Evolutionary conservation across 768 basidiomycete species (phyloP).

Genomic region (Asterophora parasitica): DNA sequence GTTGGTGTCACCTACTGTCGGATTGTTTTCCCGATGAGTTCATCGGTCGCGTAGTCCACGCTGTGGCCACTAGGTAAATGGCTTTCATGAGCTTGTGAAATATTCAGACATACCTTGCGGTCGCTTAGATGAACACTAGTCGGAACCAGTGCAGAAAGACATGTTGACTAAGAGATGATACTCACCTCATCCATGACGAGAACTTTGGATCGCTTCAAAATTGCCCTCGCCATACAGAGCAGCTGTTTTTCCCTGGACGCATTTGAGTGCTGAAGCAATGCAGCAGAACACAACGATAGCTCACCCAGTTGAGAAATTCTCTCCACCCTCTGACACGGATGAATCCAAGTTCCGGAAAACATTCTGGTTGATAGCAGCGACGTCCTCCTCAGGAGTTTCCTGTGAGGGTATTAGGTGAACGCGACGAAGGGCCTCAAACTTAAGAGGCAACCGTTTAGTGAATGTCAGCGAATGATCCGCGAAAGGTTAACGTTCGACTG

Average conservation of each 20-base stretch:
- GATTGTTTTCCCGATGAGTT: constrained; percentile 79
- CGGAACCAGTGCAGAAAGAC: neutral
- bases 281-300: constrained; percentile 6
- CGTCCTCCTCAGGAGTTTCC: constrained; percentile 41
- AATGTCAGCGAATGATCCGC: neutral
- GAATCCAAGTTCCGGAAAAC: constrained; percentile 76
- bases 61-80: constrained; percentile 23
- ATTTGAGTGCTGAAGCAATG: neutral
- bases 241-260: constrained; percentile 64
- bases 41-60: constrained; percentile 86
- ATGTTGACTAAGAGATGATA: neutral
- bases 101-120: constrained; percentile 48
- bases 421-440: constrained; percentile 82
- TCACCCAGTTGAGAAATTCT: constrained; percentile 85
- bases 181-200: constrained; percentile 78
- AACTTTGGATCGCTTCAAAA: constrained; percentile 68
- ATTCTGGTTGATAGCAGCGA: constrained; percentile 58
- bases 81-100: too few relatives aligned
- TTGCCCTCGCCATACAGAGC: constrained; percentile 82
- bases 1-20: constrained; percentile 51
- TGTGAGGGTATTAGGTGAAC: constrained; percentile 72
- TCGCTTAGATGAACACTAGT: constrained; percentile 41
- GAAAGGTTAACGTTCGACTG: too few relatives aligned
- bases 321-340: constrained; percentile 75
- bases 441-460: neutral